phyloP scores from a whole-genome alignment of 2,329 filamentous ascomycete species.

The Xylaria hypoxylon region DNA sequence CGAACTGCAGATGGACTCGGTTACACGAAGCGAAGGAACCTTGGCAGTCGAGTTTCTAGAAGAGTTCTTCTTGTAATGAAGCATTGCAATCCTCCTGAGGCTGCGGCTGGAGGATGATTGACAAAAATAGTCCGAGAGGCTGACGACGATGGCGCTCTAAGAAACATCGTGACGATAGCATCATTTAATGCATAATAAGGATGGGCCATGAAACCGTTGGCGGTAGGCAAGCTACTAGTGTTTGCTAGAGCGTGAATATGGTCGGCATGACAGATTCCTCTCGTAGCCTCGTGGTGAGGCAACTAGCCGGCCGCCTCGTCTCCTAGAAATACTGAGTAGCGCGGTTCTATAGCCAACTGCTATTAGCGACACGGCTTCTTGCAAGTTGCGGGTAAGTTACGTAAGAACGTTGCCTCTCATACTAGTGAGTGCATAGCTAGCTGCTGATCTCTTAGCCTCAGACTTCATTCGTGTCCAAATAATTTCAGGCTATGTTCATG shows the following conservation, averaged over 20 bases:
- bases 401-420: neutral
- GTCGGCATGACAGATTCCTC: constrained; percentile 18
- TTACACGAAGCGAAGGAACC: constrained; percentile 32
- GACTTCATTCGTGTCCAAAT: neutral
- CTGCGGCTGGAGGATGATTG: constrained; percentile 29
- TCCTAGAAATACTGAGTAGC: neutral
- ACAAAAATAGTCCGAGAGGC: constrained; percentile 16
- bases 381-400: neutral
- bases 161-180: constrained; percentile 9
- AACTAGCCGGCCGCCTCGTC: constrained; percentile 22
- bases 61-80: constrained; percentile 19
- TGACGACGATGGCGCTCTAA: constrained; percentile 21
- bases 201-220: constrained; percentile 4
- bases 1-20: constrained; percentile 25
- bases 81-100: constrained; percentile 24
- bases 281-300: constrained; percentile 30
- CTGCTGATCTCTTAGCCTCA: neutral
- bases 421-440: neutral
- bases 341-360: neutral
- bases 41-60: constrained; percentile 34
- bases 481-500: neutral
- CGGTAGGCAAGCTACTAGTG: neutral
- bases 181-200: neutral
- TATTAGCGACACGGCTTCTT: constrained; percentile 10
- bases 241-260: constrained; percentile 23